These are phyloP conservation scores for Candida silvatica DNA, from an alignment of 805 yeast genomes.

Conservation along the genomic window DNA sequence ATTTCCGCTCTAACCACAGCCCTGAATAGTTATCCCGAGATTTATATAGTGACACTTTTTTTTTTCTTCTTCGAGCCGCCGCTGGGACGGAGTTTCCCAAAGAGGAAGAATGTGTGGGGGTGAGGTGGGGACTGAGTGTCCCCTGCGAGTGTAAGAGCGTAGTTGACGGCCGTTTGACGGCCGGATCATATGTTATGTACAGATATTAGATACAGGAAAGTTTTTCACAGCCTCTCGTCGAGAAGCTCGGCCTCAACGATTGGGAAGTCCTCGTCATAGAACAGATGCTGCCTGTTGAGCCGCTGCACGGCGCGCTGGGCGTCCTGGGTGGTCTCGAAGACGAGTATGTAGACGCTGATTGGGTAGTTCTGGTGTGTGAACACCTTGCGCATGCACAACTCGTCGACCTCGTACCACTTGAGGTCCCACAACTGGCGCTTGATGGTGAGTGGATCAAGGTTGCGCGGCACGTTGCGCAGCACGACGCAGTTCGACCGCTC, in stretches of 20 bases:
- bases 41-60: no score
- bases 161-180: no score
- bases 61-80: no score
- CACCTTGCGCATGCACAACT: constrained; percentile 9
- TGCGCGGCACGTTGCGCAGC: constrained; percentile 40
- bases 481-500: constrained; percentile 22
- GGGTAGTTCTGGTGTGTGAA: constrained; percentile 6
- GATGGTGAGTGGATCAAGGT: constrained; percentile 29
- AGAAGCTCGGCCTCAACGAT: constrained; percentile 26
- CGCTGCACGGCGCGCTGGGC: constrained; percentile 44
- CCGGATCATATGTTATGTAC: no score
- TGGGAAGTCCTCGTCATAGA: constrained; percentile 19
- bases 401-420: constrained; percentile 26
- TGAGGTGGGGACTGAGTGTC: no score
- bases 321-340: constrained; percentile 35
- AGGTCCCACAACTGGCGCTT: constrained; percentile 38
- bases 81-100: no score
- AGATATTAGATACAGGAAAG: no score
- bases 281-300: constrained; percentile 37
- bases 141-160: no score
- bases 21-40: no score
- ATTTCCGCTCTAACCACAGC: no score
- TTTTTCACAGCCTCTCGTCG: constrained; percentile 7
- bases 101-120: no score
- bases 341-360: constrained; percentile 26